Evolutionary conservation across 1,284 basidiomycete genomes (phyloP).

Genomic region (Heterobasidion parviporum): DNA sequence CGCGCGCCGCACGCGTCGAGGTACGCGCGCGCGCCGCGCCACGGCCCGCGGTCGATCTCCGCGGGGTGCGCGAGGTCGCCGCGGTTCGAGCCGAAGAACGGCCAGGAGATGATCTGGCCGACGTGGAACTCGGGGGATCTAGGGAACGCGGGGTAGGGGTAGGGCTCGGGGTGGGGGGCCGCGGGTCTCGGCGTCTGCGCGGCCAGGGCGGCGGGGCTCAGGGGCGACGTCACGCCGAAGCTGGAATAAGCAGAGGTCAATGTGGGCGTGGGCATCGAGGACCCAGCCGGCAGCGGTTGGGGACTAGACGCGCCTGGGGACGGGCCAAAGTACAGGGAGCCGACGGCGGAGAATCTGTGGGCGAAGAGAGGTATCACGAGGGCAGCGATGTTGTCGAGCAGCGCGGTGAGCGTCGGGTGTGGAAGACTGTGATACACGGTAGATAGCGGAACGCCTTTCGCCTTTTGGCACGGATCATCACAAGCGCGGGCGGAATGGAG

Average conservation of each 20-base stretch:
- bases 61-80: slow-evolving; percentile 59
- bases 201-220: slow-evolving; percentile 9
- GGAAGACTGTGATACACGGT: slow-evolving; percentile 60
- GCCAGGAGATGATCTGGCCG: slow-evolving; percentile 78
- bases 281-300: slow-evolving; percentile 5
- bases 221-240: slow-evolving; percentile 23
- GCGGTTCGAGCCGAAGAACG: slow-evolving; percentile 75
- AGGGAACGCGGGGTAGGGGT: slow-evolving; percentile 2
- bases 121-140: slow-evolving; percentile 40
- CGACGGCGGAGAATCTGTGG: slow-evolving; percentile 64
- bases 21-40: slow-evolving; percentile 51
- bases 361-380: slow-evolving; percentile 65
- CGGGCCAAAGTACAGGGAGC: slow-evolving; percentile 59
- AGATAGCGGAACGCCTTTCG: slow-evolving; percentile 57
- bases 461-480: slow-evolving; percentile 34
- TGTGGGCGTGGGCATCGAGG: slow-evolving; percentile 13
- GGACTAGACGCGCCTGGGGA: slow-evolving; percentile 14
- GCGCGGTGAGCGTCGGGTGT: slow-evolving; percentile 47
- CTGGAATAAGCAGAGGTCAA: slow-evolving; percentile 5
- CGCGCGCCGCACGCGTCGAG: slow-evolving; percentile 54
- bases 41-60: slow-evolving; percentile 71
- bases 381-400: slow-evolving; percentile 60
- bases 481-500: neutral
- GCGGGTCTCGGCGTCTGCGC: neutral
- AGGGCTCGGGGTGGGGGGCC: neutral